Base-by-base conservation (phyloP, 2,329 filamentous ascomycete genomes). In the Trichoderma breve region DNA sequence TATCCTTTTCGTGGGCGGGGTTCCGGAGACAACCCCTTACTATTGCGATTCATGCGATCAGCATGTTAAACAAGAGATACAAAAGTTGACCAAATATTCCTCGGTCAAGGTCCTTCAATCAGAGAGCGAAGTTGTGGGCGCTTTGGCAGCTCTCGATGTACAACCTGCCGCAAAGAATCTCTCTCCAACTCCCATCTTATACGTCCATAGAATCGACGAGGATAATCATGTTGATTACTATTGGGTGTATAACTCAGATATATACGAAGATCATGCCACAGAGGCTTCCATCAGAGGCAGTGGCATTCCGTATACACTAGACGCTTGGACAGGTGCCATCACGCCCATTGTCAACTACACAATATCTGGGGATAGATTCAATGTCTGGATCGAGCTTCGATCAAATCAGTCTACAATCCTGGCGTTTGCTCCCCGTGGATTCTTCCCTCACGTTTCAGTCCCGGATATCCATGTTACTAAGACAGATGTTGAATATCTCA, bases 211-310 rank as follows among this genome's bases (percentile, higher is more conserved):
- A 15, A 30, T 67, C 12, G 64, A 67, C 11, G 30, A 34, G 15
- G 51, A 53, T 14, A 67, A 67, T 12, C 21, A 6, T 12, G 51
- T 58, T 26, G 64, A 67, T 24, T 67, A 67, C 24, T 58, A 67
- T 2, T 67, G 64, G 64, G 64, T 11, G n/a, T 67, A 67, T n/a
- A 67, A 67, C 18, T 67, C 64, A 5, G 64, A 67, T 18, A 67
- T 67, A 12, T 43, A 67, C 32, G 51, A 67, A 18, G 51, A 67
- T 4, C 64, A 67, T 21, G 64, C 64, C 9, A 67, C 64, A 6
- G 64, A 39, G 9, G 64, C 51, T 43, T 58, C 51, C 3, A 43
- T 67, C 3, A 67, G 14, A 58, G 64, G 64, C 9, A 43, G 24
- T 6, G 64, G 64, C 4, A 28, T 43, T 21, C 64, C 64, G 21